These are phyloP conservation scores for Penicillium daleae DNA, from an alignment of 495 filamentous ascomycete species.

Conservation along the genomic window DNA sequence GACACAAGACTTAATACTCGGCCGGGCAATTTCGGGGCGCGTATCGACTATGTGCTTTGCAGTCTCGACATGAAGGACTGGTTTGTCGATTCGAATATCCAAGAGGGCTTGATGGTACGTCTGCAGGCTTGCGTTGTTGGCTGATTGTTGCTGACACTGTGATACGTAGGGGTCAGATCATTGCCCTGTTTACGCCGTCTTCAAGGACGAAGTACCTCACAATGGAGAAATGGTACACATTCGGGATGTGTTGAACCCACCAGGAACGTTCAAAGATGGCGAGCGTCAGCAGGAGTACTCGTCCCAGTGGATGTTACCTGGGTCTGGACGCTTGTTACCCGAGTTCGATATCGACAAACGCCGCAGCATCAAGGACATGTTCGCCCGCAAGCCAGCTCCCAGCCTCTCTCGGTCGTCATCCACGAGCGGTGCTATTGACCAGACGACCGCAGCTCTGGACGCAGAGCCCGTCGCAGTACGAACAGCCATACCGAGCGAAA, in stretches of 20 bases:
- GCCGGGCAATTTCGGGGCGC: conserved; percentile 86
- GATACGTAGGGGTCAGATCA: conserved; percentile 80
- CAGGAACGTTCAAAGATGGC: conserved; percentile 74
- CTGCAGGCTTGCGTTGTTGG: background rate
- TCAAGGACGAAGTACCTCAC: conserved; percentile 63
- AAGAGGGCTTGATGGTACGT: conserved; percentile 82
- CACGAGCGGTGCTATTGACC: conserved; percentile 10
- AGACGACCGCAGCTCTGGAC: conserved; percentile 3
- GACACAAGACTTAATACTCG: conserved; percentile 83
- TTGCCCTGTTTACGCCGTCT: conserved; percentile 86
- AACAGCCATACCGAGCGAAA: background rate
- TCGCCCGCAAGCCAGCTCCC: conserved; percentile 58
- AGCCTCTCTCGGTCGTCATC: background rate
- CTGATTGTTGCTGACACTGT: conserved; percentile 17
- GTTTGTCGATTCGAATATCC: conserved; percentile 89
- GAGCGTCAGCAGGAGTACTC: conserved; percentile 68
- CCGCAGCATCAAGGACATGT: conserved; percentile 91
- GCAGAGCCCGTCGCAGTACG: conserved; percentile 1
- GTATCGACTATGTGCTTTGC: conserved; percentile 93
- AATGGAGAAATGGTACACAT: conserved; percentile 58
- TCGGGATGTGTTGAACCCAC: conserved; percentile 78
- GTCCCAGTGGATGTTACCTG: conserved; percentile 65
- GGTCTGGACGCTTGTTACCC: conserved; percentile 80
- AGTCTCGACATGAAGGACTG: conserved; percentile 79
- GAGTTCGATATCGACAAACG: conserved; percentile 76